These are phyloP conservation scores for Pluteus cervinus DNA, from an alignment of 768 basidiomycete genomes.

Conservation along the genomic window DNA sequence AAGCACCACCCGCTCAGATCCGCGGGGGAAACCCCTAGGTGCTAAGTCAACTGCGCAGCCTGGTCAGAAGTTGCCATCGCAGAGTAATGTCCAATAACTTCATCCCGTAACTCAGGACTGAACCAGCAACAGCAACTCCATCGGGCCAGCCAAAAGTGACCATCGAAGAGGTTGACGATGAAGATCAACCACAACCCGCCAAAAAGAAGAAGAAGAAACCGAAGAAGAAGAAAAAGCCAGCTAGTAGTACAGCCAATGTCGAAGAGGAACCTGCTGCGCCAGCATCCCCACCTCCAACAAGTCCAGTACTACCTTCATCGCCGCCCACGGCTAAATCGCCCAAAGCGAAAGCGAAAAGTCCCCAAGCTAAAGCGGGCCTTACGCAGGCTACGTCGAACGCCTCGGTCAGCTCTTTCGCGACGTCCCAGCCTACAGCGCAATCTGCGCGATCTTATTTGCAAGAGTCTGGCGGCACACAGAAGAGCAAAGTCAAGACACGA, in stretches of 20 bases:
- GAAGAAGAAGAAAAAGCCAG: slow-evolving; percentile 71
- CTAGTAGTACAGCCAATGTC: slow-evolving; percentile 17
- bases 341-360: slow-evolving; percentile 11
- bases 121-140: slow-evolving; percentile 7
- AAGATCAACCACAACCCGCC: slow-evolving; percentile 37
- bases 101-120: not conserved
- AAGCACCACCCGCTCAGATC: slow-evolving; percentile 20
- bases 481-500: slow-evolving; percentile 68
- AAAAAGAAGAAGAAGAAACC: slow-evolving; percentile 71
- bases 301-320: slow-evolving; percentile 9
- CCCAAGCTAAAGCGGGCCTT: slow-evolving; percentile 10
- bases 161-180: slow-evolving; percentile 71
- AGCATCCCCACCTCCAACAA: slow-evolving; percentile 14
- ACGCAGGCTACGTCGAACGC: slow-evolving; percentile 21
- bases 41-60: not conserved
- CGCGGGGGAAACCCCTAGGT: slow-evolving; percentile 9
- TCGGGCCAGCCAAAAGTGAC: slow-evolving; percentile 40
- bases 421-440: slow-evolving; percentile 49
- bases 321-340: slow-evolving; percentile 15
- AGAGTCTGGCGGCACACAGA: slow-evolving; percentile 39
- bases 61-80: not conserved
- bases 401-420: slow-evolving; percentile 28
- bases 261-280: slow-evolving; percentile 13
- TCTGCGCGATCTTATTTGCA: slow-evolving; percentile 69
- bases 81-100: not conserved